Evolutionary conservation across 2,329 filamentous ascomycete species (phyloP).

Genomic region (Zopfia rhizophila): DNA sequence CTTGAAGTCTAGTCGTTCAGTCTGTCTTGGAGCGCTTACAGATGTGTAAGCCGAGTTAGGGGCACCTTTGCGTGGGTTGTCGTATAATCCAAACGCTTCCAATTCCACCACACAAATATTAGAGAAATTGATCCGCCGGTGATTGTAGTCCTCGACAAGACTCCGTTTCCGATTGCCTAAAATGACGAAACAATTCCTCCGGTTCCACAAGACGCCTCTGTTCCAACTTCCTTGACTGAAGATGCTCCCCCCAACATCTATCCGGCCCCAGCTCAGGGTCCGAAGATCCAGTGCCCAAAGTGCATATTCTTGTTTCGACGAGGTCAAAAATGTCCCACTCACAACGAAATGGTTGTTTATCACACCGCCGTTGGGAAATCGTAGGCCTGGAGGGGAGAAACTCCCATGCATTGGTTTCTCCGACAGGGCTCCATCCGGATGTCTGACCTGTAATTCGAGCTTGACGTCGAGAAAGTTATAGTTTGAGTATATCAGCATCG

Average conservation of each 20-base stretch:
- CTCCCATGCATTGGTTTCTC: slow-evolving; percentile 90
- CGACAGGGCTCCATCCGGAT: slow-evolving; percentile 81
- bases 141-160: slow-evolving; percentile 97
- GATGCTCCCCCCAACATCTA: slow-evolving; percentile 90
- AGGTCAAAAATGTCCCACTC: slow-evolving; percentile 95
- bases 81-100: slow-evolving; percentile 96
- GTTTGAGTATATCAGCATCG: slow-evolving; percentile 98
- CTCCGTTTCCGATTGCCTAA: slow-evolving; percentile 93
- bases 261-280: slow-evolving; percentile 91
- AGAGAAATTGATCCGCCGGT: slow-evolving; percentile 95
- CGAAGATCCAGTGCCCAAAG: slow-evolving; percentile 93
- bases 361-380: slow-evolving; percentile 95
- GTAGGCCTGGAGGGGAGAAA: slow-evolving; percentile 88
- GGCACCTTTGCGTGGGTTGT: slow-evolving; percentile 83
- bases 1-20: slow-evolving; percentile 63
- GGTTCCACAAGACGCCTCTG: slow-evolving; percentile 89
- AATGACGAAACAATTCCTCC: slow-evolving; percentile 94
- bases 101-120: slow-evolving; percentile 97
- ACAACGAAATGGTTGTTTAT: slow-evolving; percentile 98
- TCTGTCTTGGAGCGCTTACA: slow-evolving; percentile 75
- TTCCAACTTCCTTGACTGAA: slow-evolving; percentile 99
- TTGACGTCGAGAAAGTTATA: slow-evolving; percentile 99
- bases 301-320: slow-evolving; percentile 97
- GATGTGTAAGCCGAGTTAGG: slow-evolving; percentile 88
- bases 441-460: slow-evolving; percentile 88